These are phyloP conservation scores for Dictyostelium capitatum DNA, from an alignment of 78 protist species.

Conservation along the genomic window DNA sequence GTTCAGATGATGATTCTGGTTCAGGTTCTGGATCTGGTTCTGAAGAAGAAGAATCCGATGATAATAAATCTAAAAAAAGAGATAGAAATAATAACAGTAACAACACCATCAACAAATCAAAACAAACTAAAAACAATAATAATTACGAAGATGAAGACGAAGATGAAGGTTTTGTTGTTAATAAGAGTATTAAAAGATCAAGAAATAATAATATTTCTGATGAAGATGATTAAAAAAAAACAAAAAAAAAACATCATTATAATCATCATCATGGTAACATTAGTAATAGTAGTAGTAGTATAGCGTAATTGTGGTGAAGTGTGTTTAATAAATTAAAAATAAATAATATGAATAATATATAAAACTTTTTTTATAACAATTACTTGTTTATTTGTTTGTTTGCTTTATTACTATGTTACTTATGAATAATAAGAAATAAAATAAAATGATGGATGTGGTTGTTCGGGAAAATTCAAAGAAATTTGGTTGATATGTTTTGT, in stretches of 20 bases:
- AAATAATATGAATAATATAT: no score
- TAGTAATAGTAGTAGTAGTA: no score
- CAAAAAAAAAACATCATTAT: not conserved
- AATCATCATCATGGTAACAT: not conserved
- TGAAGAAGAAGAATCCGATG: not conserved
- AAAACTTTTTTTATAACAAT: no score
- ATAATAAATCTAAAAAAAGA: conserved; percentile 14
- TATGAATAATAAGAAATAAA: not conserved
- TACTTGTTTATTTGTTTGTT: no score
- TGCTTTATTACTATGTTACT: no score
- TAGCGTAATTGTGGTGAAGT: no score
- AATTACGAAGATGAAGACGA: not conserved
- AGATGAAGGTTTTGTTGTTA: not conserved
- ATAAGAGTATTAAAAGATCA: not conserved
- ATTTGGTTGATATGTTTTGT: no score
- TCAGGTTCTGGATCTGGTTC: not conserved
- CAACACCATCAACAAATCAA: not conserved
- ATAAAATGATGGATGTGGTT: no score
- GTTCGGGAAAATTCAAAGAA: no score
- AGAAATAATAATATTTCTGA: not conserved
- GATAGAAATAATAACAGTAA: not conserved
- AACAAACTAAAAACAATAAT: not conserved
- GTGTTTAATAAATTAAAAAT: no score
- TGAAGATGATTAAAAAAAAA: not conserved
- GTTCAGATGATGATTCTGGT: conserved; percentile 19